These are phyloP conservation scores for Hericium rajendrae DNA, from an alignment of 768 basidiomycete species.

Conservation along the genomic window DNA sequence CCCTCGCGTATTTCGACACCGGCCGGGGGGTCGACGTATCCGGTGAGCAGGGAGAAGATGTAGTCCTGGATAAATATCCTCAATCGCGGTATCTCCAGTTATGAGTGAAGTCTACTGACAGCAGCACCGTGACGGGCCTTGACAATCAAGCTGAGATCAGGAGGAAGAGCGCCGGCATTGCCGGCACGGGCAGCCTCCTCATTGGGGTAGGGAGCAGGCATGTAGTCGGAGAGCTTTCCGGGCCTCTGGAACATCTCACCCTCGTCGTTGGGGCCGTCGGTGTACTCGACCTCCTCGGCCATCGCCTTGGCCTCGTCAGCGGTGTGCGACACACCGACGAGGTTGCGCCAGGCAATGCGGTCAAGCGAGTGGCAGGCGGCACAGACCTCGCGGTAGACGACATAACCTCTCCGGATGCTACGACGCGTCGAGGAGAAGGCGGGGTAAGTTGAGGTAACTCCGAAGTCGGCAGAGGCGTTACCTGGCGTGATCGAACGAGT, in stretches of 20 bases:
- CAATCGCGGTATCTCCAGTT: not conserved
- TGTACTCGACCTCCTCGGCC: conserved; percentile 97
- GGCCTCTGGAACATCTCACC: conserved; percentile 99
- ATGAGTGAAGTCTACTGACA: conserved; percentile 41
- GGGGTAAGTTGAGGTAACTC: conserved; percentile 7
- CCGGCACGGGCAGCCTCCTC: conserved; percentile 93
- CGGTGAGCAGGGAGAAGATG: conserved; percentile 92
- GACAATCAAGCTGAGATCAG: conserved; percentile 93
- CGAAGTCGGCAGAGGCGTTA: conserved; percentile 29
- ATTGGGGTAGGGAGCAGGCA: conserved; percentile 93
- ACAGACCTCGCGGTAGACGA: conserved; percentile 98
- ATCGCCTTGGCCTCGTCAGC: conserved; percentile 80
- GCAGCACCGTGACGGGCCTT: conserved; percentile 97
- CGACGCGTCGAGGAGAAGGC: not conserved
- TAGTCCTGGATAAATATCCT: conserved; percentile 59
- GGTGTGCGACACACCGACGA: conserved; percentile 96
- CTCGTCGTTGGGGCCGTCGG: conserved; percentile 86
- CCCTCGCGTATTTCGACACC: conserved; percentile 92
- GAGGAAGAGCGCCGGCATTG: conserved; percentile 92
- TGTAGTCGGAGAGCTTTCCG: conserved; percentile 95
- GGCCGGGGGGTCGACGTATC: conserved; percentile 93
- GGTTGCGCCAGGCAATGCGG: conserved; percentile 98
- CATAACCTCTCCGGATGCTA: conserved; percentile 92
- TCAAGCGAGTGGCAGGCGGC: conserved; percentile 98
- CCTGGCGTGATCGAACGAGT: conserved; percentile 96